Percentiles rank a stretch among this genome's conserved stretches.
Conservation (phyloP, 805 yeast species). For the Metschnikowia lochheadii region DNA sequence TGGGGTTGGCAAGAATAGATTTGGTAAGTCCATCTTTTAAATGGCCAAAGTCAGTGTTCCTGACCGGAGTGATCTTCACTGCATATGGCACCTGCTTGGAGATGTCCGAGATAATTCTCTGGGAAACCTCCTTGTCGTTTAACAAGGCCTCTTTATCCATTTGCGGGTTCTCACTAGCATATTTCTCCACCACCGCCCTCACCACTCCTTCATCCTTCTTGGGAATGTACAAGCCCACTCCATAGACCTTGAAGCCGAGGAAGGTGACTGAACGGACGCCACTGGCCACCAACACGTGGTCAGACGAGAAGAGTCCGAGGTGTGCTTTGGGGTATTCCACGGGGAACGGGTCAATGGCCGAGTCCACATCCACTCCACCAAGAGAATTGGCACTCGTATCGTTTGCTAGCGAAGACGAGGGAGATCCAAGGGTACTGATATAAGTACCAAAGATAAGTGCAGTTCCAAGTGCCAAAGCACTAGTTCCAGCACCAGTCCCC, state of each 20-base stretch:
- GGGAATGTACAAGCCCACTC: slow-evolving; percentile 76
- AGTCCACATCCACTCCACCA: slow-evolving; percentile 42
- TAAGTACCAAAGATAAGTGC: slow-evolving; percentile 3
- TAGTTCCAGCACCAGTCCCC: too few relatives aligned
- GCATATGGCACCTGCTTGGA: slow-evolving; percentile 58
- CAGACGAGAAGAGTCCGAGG: slow-evolving; percentile 21
- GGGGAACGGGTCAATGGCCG: slow-evolving; percentile 49
- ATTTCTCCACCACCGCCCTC: slow-evolving; percentile 5
- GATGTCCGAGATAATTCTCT: slow-evolving; percentile 51
- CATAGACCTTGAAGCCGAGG: slow-evolving; percentile 78
- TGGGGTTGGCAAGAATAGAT: slow-evolving; percentile 65
- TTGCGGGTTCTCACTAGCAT: slow-evolving; percentile 7
- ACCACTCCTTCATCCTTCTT: slow-evolving; percentile 43
- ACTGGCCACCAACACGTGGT: slow-evolving; percentile 62
- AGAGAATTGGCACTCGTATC: slow-evolving; percentile 18
- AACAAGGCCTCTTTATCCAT: slow-evolving; percentile 22
- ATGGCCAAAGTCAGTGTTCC: slow-evolving; percentile 90
- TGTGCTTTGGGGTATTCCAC: slow-evolving; percentile 4
- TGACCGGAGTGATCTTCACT: slow-evolving; percentile 77
- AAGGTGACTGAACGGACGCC: slow-evolving; percentile 87
- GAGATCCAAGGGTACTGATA: too few relatives aligned
- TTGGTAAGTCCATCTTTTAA: slow-evolving; percentile 84
- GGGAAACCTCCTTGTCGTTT: slow-evolving; percentile 49
- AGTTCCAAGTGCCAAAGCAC: slow-evolving; percentile 15
- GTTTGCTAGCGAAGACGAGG: slow-evolving; percentile 12